These are phyloP conservation scores for Zasmidium citrigriseum DNA, from an alignment of 2,329 filamentous ascomycete species.

Conservation along the genomic window DNA sequence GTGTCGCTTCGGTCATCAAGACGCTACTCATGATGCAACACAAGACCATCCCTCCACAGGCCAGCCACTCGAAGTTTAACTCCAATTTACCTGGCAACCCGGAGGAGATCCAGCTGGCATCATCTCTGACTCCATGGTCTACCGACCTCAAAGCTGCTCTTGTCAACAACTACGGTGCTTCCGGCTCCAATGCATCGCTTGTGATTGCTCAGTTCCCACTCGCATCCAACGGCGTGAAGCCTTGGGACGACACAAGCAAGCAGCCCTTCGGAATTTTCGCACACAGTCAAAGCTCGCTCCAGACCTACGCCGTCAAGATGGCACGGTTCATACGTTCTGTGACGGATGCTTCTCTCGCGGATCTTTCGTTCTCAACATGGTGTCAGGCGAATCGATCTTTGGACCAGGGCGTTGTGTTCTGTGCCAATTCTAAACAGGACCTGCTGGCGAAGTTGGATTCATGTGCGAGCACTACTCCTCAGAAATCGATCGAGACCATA, in stretches of 20 bases:
- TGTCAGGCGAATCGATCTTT: neutral
- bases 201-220: slow-evolving; percentile 4
- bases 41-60: slow-evolving; percentile 33
- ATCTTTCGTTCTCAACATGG: neutral
- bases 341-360: neutral
- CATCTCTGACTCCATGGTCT: slow-evolving; percentile 10
- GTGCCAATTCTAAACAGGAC: too few species aligned
- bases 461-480: too few species aligned
- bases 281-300: neutral
- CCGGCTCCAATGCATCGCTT: slow-evolving; percentile 37
- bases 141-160: slow-evolving; percentile 4
- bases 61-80: slow-evolving; percentile 10
- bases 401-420: neutral
- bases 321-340: too few species aligned
- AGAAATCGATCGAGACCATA: neutral
- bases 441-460: too few species aligned
- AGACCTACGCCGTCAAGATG: too few species aligned
- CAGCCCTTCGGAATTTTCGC: neutral
- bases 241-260: neutral
- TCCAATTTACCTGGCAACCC: slow-evolving; percentile 8
- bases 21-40: slow-evolving; percentile 38
- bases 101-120: neutral
- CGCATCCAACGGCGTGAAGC: neutral
- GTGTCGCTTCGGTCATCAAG: slow-evolving; percentile 36
- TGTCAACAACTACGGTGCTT: slow-evolving; percentile 42